phyloP scores from a whole-genome alignment of 257 asterid species.

The Marsdenia floribunda region DNA sequence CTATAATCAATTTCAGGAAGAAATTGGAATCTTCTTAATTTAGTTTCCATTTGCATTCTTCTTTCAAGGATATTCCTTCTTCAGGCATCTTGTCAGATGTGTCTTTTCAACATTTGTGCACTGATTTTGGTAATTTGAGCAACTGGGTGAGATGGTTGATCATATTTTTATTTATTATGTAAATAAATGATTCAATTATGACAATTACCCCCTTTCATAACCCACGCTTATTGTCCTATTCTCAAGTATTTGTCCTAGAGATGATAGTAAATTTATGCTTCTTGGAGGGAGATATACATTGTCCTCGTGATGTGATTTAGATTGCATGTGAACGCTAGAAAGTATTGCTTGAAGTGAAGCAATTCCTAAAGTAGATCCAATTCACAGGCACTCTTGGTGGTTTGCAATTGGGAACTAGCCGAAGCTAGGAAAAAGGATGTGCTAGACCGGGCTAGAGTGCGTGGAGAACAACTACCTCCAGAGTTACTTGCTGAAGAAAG shows the following conservation, averaged over 20 bases:
- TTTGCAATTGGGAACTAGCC: constrained; percentile 87
- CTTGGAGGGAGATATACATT: not conserved
- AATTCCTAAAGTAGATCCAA: not conserved
- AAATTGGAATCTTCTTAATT: not conserved
- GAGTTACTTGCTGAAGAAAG: constrained; percentile 83
- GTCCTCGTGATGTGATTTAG: not conserved
- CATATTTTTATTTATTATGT: not conserved
- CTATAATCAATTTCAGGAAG: not conserved
- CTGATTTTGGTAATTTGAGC: not conserved
- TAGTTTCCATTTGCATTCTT: not conserved
- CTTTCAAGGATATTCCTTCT: not conserved
- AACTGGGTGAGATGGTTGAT: not conserved
- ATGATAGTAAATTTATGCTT: not conserved
- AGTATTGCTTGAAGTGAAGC: not conserved
- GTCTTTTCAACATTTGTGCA: not conserved
- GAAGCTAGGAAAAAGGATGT: constrained; percentile 85
- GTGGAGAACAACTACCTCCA: constrained; percentile 78
- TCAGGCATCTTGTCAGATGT: not conserved
- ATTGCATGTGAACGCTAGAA: not conserved
- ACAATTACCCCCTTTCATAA: not conserved
- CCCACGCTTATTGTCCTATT: not conserved
- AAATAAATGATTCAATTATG: not conserved
- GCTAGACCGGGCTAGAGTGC: constrained; percentile 86
- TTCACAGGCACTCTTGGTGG: constrained; percentile 69
- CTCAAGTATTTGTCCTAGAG: not conserved